A percentile compares a stretch with the other conserved stretches of the same genome.
phyloP scores from a whole-genome alignment of 768 basidiomycete species.

The Ramaria sp. region DNA sequence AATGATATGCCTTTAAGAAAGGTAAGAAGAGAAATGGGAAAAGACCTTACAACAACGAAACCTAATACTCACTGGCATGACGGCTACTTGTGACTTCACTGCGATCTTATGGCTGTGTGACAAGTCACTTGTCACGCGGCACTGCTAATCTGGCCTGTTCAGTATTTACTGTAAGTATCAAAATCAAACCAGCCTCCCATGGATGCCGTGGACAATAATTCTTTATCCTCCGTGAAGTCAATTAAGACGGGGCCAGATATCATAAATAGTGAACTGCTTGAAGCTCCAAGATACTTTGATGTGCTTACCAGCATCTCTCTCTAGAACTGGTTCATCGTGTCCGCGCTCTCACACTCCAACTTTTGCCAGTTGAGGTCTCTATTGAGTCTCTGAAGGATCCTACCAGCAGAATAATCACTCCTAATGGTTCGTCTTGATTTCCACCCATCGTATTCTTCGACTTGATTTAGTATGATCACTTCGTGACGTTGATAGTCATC shows the following conservation, averaged over 20 bases:
- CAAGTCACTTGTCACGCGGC: not conserved
- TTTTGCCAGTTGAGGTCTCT: constrained; percentile 78
- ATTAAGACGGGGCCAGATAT: constrained; percentile 58
- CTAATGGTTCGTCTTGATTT: constrained; percentile 20
- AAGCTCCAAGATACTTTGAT: not conserved
- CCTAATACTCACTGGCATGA: constrained; percentile 17
- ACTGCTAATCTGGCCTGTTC: not conserved
- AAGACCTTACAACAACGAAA: not conserved
- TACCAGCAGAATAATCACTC: constrained; percentile 77
- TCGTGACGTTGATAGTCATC: constrained; percentile 39
- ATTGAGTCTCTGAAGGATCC: constrained; percentile 54
- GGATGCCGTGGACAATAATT: constrained; percentile 30
- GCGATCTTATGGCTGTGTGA: not conserved
- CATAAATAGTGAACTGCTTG: constrained; percentile 50
- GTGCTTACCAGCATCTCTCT: not conserved
- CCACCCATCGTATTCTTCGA: not conserved
- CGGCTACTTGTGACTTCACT: not conserved
- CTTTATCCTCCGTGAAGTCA: constrained; percentile 34
- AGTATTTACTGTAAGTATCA: not conserved
- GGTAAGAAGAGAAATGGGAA: not conserved
- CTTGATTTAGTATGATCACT: not conserved
- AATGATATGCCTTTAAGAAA: constrained; percentile 83
- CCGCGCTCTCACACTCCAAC: constrained; percentile 57
- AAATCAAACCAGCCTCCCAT: not conserved
- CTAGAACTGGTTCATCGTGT: constrained; percentile 75